phyloP scores from a whole-genome alignment of 2,329 filamentous ascomycete species.

The Thielaviopsis euricoi region DNA sequence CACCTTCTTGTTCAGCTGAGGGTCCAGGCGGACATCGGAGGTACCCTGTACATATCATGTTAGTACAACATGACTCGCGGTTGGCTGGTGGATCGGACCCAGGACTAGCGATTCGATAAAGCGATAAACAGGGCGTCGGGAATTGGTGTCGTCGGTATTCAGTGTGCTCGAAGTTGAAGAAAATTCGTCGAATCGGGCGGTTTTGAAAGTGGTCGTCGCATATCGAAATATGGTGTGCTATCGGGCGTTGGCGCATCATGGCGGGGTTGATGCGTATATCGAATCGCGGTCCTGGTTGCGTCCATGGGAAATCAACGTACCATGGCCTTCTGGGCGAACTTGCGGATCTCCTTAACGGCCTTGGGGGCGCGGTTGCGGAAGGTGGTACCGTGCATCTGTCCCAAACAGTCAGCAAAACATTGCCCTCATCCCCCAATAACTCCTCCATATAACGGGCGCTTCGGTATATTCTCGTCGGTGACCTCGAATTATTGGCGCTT shows the following conservation, averaged over 20 bases:
- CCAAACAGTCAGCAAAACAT: slow-evolving; percentile 19
- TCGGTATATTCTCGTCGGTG: background rate
- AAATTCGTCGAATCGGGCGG: background rate
- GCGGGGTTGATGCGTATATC: background rate
- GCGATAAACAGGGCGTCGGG: background rate
- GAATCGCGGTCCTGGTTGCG: slow-evolving; percentile 4
- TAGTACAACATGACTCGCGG: slow-evolving; percentile 6
- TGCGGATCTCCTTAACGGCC: slow-evolving; percentile 99
- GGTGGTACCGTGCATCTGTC: slow-evolving; percentile 80
- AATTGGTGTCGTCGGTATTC: background rate
- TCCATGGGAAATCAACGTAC: slow-evolving; percentile 38
- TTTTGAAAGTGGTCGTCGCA: background rate
- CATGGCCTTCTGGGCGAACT: slow-evolving; percentile 87
- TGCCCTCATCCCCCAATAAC: background rate
- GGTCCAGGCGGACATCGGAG: slow-evolving; percentile 91
- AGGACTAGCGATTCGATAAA: background rate
- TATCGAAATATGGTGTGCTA: background rate
- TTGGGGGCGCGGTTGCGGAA: slow-evolving; percentile 99
- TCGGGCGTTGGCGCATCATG: background rate
- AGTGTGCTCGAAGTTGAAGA: background rate
- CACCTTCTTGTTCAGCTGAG: slow-evolving; percentile 99
- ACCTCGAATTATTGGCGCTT: background rate
- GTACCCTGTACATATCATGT: slow-evolving; percentile 51
- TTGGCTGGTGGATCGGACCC: background rate
- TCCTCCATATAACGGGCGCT: background rate